Evolutionary conservation across 2,329 filamentous ascomycete genomes (phyloP), one percentile per base, ranked within the genome.

Genomic region (Lachnellula hyalina): DNA sequence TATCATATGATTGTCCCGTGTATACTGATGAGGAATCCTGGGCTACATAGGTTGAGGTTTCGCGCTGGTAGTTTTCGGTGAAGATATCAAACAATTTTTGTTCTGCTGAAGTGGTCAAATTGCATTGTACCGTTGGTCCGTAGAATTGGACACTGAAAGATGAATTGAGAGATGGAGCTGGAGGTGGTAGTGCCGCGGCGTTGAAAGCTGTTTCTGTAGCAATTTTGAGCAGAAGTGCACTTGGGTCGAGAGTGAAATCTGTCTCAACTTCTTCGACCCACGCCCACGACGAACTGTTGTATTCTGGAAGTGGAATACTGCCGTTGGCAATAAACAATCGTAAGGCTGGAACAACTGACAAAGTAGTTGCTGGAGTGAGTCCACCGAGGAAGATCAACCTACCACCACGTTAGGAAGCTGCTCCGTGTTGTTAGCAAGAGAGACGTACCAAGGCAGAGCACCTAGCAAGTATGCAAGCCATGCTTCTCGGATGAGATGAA

Each of bases 91-190:
- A 57, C 15, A 32, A n/a, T 2, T n/a, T 8, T 28, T 51, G 40
- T 25, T 61, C 45, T 2, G 52, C 38, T 5, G 1, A 14, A 35
- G 56, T 56, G 4, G 59, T 42, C 3, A 35, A 36, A 8, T 46
- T 28, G 42, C 57, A 61, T 42, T 58, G 38, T 3, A 61, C 25
- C 3, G 51, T 51, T 9, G 61, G 61, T 8, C 61, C 61, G 47
- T 58, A 54, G 28, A 61, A 63, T 14, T 59, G 45, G 2, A 57
- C 42, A 14, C 32, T 46, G 23, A 53, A 63, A n/a, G 58, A 55
- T 14, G 55, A 57, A 45, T 60, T 57, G 6, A 45, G 34, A 15
- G 34, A 47, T 11, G 59, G 54, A 1, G 58, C 45, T 34, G 49
- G 35, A 8, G 41, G 35, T 4, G 57, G 56, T 25, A 58, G 42